Percentiles rank a stretch among this genome's conserved stretches.
These are phyloP conservation scores for Neurospora sp. DNA, from an alignment of 2,329 filamentous ascomycete species.

Conservation along the genomic window DNA sequence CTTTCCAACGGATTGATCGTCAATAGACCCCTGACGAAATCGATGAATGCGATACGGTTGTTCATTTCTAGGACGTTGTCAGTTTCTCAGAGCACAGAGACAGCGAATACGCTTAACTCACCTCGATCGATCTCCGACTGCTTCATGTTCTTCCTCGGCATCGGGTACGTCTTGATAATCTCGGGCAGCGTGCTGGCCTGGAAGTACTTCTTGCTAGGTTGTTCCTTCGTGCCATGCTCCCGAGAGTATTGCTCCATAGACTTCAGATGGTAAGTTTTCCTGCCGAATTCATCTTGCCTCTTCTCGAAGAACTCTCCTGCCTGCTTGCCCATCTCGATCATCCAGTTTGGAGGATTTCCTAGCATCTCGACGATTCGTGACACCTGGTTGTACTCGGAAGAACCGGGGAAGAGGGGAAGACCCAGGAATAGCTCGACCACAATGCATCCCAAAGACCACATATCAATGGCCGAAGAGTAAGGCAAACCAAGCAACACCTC, in stretches of 20 bases:
- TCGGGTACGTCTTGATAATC: conserved; percentile 95
- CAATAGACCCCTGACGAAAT: conserved; percentile 87
- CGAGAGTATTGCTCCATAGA: conserved; percentile 96
- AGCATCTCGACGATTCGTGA: conserved; percentile 97
- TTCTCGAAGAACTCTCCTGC: conserved; percentile 97
- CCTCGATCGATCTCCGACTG: conserved; percentile 91
- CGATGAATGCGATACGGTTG: conserved; percentile 93
- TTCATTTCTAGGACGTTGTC: conserved; percentile 70
- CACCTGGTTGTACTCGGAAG: conserved; percentile 97
- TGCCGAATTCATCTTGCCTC: conserved; percentile 78
- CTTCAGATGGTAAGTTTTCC: conserved; percentile 85
- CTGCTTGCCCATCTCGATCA: conserved; percentile 98
- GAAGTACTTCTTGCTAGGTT: conserved; percentile 99
- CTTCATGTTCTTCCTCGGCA: conserved; percentile 99
- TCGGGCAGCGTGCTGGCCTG: conserved; percentile 87
- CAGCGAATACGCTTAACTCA: conserved; percentile 32
- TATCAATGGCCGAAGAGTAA: conserved; percentile 97
- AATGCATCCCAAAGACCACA: conserved; percentile 99
- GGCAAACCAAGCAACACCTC: conserved; percentile 92
- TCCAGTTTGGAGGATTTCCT: conserved; percentile 92
- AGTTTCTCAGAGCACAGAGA: background rate
- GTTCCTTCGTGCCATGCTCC: conserved; percentile 93
- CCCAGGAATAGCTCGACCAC: conserved; percentile 96
- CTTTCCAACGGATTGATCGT: conserved; percentile 93
- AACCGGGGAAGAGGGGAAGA: conserved; percentile 88